Percentiles rank a stretch among this genome's conserved stretches.
Evolutionary conservation across 306 rosid genomes (phyloP).

Genomic region (Rosa rugosa): DNA sequence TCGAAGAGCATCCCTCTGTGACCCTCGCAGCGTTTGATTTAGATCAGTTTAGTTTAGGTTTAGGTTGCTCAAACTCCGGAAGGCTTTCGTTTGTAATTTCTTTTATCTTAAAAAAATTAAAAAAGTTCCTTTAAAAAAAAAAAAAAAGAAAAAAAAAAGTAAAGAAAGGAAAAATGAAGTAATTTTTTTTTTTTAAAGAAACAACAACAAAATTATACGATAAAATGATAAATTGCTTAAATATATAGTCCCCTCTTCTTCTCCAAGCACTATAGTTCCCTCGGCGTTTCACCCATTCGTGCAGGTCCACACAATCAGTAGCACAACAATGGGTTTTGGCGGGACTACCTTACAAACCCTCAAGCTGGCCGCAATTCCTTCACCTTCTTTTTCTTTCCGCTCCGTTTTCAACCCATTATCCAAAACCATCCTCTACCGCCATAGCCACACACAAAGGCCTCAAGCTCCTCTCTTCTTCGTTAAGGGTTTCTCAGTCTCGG

Average conservation of each 20-base stretch:
- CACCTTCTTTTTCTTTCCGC: conserved; percentile 35
- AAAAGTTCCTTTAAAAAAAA: too few relatives aligned
- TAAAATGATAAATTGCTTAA: neutral
- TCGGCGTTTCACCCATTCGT: neutral
- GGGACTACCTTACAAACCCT: conserved; percentile 46
- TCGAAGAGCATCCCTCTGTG: too few relatives aligned
- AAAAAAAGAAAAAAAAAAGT: too few relatives aligned
- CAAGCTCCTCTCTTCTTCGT: conserved; percentile 29
- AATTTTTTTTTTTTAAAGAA: too few relatives aligned
- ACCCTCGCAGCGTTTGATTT: too few relatives aligned
- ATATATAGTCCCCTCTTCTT: neutral
- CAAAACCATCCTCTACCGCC: conserved; percentile 28
- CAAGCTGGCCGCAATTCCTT: conserved; percentile 43
- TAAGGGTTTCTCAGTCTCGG: conserved; percentile 50
- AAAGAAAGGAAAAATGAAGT: too few relatives aligned
- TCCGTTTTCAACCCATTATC: conserved; percentile 31
- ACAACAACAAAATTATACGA: too few relatives aligned
- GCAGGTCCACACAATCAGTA: conserved; percentile 3
- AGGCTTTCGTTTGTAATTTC: too few relatives aligned
- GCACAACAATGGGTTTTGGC: conserved; percentile 43
- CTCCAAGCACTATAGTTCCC: neutral
- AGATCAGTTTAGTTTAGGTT: too few relatives aligned
- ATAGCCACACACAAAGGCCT: conserved; percentile 31
- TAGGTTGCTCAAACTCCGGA: too few relatives aligned
- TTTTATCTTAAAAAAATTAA: too few relatives aligned